Evolutionary conservation across 257 asterid species (phyloP).

Genomic region (Jasminum sambac): DNA sequence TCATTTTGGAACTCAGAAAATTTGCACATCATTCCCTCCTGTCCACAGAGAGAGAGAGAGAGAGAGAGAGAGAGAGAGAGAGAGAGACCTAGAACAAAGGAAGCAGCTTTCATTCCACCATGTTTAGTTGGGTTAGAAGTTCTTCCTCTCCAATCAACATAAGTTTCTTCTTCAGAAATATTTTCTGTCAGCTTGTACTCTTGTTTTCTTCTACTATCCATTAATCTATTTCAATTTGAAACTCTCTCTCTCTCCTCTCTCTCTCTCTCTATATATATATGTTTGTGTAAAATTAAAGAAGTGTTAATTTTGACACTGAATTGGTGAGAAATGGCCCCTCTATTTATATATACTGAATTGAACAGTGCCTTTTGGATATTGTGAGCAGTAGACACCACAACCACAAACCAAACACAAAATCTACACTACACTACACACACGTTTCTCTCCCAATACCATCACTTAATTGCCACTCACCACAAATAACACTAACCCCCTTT

Average conservation of each 20-base stretch:
- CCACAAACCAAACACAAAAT: not conserved
- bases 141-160: slow-evolving; percentile 87
- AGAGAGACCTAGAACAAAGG: slow-evolving; percentile 68
- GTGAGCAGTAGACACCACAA: slow-evolving; percentile 14
- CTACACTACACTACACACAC: no score
- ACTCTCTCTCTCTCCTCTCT: not conserved
- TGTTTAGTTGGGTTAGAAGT: slow-evolving; percentile 71
- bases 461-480: slow-evolving; percentile 19
- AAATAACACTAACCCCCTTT: not conserved
- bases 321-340: slow-evolving; percentile 17
- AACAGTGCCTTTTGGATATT: slow-evolving; percentile 6
- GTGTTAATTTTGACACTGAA: slow-evolving; percentile 15
- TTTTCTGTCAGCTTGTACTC: slow-evolving; percentile 22
- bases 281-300: slow-evolving; percentile 3
- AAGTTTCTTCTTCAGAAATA: slow-evolving; percentile 22
- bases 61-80: slow-evolving; percentile 21
- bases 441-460: slow-evolving; percentile 26
- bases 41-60: not conserved
- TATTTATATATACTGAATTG: slow-evolving; percentile 23
- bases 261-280: not conserved
- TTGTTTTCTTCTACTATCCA: slow-evolving; percentile 39
- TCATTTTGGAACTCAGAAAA: no score
- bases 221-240: slow-evolving; percentile 16
- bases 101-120: slow-evolving; percentile 86
- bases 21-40: not conserved